Evolutionary conservation across 2,329 filamentous ascomycete genomes (phyloP).

Genomic region (Graphium sp.): DNA sequence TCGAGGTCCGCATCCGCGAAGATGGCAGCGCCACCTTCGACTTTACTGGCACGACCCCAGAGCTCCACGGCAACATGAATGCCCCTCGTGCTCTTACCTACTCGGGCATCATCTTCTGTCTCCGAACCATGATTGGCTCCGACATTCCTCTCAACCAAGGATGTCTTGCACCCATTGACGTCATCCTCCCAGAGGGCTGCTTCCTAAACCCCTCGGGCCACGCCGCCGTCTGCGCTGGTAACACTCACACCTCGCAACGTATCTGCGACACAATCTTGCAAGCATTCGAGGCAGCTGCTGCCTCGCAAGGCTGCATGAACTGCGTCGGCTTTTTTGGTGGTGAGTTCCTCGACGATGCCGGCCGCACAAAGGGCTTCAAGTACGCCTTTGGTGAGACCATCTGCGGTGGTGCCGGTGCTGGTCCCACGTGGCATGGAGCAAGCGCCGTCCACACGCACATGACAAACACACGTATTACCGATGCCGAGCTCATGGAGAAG

Average conservation of each 20-base stretch:
- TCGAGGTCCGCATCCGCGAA: constrained; percentile 20
- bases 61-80: constrained; percentile 14
- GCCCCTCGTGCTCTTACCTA: constrained; percentile 14
- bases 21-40: constrained; percentile 57
- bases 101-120: constrained; percentile 15
- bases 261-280: constrained; percentile 72
- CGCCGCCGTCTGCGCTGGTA: constrained; percentile 68
- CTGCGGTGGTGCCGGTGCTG: constrained; percentile 60
- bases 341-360: constrained; percentile 45
- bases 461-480: constrained; percentile 75
- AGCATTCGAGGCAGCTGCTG: constrained; percentile 64
- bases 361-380: constrained; percentile 45
- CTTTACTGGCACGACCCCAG: constrained; percentile 13
- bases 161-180: constrained; percentile 28
- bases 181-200: too few species aligned
- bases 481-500: constrained; percentile 63
- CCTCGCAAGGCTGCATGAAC: constrained; percentile 67
- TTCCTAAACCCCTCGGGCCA: constrained; percentile 61
- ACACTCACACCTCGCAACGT: constrained; percentile 64
- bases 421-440: constrained; percentile 55
- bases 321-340: constrained; percentile 76
- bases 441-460: constrained; percentile 70
- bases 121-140: constrained; percentile 14
- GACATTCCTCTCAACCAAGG: constrained; percentile 18
- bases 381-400: constrained; percentile 89